Evolutionary conservation across 345 rosid species (phyloP), one percentile per base, ranked within the genome.

Genomic region (Sonneratia caseolaris): DNA sequence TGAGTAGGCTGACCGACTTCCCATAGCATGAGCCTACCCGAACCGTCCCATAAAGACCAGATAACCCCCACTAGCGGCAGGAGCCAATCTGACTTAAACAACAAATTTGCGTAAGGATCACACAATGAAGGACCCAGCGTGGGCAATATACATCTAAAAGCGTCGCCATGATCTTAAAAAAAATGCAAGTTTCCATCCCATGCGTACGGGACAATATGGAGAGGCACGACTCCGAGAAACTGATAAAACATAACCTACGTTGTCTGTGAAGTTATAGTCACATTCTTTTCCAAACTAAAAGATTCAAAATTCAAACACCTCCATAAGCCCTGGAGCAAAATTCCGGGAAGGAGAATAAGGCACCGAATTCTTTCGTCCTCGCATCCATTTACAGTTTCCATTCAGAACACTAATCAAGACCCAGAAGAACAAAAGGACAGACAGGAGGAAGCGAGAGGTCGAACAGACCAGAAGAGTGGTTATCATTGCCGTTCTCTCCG

Each of bases 391-490:
- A n/a, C 35, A 11, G 61, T 1, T 42, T 42, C 45, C 45, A 42
- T 42, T 42, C 45, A 42, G 45, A 42, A 42, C 5, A 42, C 5
- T 4, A 42, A 42, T 42, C 45, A 42, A 1, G 45, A 42, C 45
- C 35, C 27, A 24, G 12, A 62, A 47, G 32, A 24, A 18, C 7
- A 64, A 43, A 15, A 9, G 15, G 0, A 72, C 64, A 62, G 43
- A 37, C 35, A 53, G 70, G 18, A 3, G 32, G 37, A 5, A 36
- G 35, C 38, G 62, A 57, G 32, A 45, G 62, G 51, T 37, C 16
- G 18, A 6, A 55, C 51, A 15, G 10, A 75, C 78, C 78, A 0
- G 78, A 42, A 42, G 78, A 75, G 64, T 18, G 43, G 57, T 66
- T 55, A 40, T 38, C 71, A 21, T 35, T 64, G 66, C 55, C 42